These are phyloP conservation scores for Pleomassaria siparia DNA, from an alignment of 2,329 filamentous ascomycete species.

Conservation along the genomic window DNA sequence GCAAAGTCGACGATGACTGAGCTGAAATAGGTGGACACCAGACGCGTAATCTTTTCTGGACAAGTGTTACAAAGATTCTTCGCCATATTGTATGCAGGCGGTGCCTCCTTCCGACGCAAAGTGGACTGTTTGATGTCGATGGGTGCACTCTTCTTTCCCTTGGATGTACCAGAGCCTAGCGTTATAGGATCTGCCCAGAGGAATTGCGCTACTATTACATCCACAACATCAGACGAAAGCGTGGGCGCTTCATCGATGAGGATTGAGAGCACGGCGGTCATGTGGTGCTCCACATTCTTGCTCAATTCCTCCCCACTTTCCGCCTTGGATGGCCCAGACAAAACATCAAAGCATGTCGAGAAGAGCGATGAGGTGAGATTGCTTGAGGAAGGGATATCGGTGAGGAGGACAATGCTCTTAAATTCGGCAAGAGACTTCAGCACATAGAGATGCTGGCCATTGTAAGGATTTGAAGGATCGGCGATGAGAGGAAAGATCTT, in stretches of 20 bases:
- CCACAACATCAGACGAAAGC: conserved; percentile 79
- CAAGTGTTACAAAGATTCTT: conserved; percentile 89
- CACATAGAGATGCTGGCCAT: conserved; percentile 89
- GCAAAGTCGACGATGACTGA: conserved; percentile 90
- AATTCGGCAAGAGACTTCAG: conserved; percentile 85
- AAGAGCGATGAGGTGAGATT: conserved; percentile 74
- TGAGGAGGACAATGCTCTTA: conserved; percentile 90
- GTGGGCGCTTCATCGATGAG: conserved; percentile 82
- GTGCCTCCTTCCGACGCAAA: conserved; percentile 81
- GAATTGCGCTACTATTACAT: conserved; percentile 94
- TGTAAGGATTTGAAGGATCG: conserved; percentile 86
- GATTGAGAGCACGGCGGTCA: conserved; percentile 81
- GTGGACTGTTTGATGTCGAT: conserved; percentile 78
- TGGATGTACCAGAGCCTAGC: conserved; percentile 41
- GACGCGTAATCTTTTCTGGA: conserved; percentile 90
- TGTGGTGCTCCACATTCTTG: conserved; percentile 91
- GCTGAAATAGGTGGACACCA: conserved; percentile 95
- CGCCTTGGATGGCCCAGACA: conserved; percentile 75
- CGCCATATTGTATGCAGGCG: conserved; percentile 93
- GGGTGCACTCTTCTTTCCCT: conserved; percentile 56
- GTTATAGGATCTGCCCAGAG: conserved; percentile 76
- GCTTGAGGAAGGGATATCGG: conserved; percentile 82
- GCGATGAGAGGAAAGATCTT: conserved; percentile 82
- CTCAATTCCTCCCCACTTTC: conserved; percentile 78
- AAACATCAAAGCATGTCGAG: conserved; percentile 85